These are phyloP conservation scores for Shiraia bambusicola DNA, from an alignment of 2,329 filamentous ascomycete species.

Conservation along the genomic window DNA sequence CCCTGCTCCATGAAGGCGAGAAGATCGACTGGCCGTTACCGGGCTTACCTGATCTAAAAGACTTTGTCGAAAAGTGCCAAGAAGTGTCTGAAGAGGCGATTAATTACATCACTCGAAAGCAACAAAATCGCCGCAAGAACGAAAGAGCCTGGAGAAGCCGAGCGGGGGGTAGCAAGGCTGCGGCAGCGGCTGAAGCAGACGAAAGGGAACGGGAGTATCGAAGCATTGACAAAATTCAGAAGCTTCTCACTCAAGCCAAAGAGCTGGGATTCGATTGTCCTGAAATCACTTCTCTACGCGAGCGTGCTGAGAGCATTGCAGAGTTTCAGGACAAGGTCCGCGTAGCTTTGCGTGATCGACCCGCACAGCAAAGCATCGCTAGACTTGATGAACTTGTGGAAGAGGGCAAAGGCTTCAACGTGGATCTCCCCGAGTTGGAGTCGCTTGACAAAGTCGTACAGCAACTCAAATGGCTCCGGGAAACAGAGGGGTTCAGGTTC, in stretches of 20 bases:
- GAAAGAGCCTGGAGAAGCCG: constrained; percentile 81
- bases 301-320: constrained; percentile 81
- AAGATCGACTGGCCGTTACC: constrained; percentile 89
- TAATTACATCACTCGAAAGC: constrained; percentile 94
- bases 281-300: constrained; percentile 81
- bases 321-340: constrained; percentile 78
- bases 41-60: constrained; percentile 76
- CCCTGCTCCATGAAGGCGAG: constrained; percentile 87
- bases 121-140: constrained; percentile 94
- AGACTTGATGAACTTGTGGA: constrained; percentile 92
- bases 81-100: constrained; percentile 98
- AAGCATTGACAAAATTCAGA: constrained; percentile 84
- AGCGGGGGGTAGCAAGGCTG: constrained; percentile 59
- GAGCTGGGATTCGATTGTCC: constrained; percentile 89
- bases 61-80: constrained; percentile 94
- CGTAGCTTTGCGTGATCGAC: constrained; percentile 64
- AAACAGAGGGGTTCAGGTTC: constrained; percentile 65
- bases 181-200: constrained; percentile 73
- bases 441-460: constrained; percentile 76
- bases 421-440: constrained; percentile 88
- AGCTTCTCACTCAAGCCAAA: constrained; percentile 79
- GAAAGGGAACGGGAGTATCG: constrained; percentile 81
- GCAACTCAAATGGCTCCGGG: constrained; percentile 85
- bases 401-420: constrained; percentile 82
- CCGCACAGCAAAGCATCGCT: constrained; percentile 56